Evolutionary conservation across 169 alveolate genomes (phyloP).

Genomic region (Eimeria praecox): DNA sequence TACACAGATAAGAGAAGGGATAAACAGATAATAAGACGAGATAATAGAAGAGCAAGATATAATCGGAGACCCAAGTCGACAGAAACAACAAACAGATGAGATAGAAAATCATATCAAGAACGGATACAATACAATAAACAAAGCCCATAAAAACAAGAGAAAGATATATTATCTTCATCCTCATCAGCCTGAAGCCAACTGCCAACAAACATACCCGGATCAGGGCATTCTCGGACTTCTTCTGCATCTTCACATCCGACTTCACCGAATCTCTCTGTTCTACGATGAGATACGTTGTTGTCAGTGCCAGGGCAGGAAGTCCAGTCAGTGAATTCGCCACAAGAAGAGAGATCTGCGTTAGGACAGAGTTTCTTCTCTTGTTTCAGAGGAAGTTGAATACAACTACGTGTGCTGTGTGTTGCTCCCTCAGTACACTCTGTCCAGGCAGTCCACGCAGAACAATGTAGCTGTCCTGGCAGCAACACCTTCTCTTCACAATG

Average conservation of each 20-base stretch:
- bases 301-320: slow-evolving; percentile 48
- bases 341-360: not conserved
- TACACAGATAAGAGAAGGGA: not conserved
- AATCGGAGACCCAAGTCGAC: too few species aligned
- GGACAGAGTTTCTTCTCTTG: slow-evolving; percentile 15
- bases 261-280: slow-evolving; percentile 24
- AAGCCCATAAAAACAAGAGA: too few species aligned
- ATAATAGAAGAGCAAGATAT: too few species aligned
- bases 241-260: slow-evolving; percentile 57
- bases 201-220: slow-evolving; percentile 6
- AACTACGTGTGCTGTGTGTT: slow-evolving; percentile 11
- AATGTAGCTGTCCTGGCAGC: slow-evolving; percentile 64
- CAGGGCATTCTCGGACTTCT: slow-evolving; percentile 67
- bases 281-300: slow-evolving; percentile 48
- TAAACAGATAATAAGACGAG: not conserved
- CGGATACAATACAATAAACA: too few species aligned
- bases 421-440: slow-evolving; percentile 20
- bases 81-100: too few species aligned
- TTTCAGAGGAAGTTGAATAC: slow-evolving; percentile 47
- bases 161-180: too few species aligned
- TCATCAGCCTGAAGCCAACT: not conserved
- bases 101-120: too few species aligned
- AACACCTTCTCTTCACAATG: slow-evolving; percentile 35
- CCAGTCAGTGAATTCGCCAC: slow-evolving; percentile 73
- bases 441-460: slow-evolving; percentile 60